Evolutionary conservation across 139 green algal genomes (phyloP).

Genomic region (Chlamydomonas schloesseri): DNA sequence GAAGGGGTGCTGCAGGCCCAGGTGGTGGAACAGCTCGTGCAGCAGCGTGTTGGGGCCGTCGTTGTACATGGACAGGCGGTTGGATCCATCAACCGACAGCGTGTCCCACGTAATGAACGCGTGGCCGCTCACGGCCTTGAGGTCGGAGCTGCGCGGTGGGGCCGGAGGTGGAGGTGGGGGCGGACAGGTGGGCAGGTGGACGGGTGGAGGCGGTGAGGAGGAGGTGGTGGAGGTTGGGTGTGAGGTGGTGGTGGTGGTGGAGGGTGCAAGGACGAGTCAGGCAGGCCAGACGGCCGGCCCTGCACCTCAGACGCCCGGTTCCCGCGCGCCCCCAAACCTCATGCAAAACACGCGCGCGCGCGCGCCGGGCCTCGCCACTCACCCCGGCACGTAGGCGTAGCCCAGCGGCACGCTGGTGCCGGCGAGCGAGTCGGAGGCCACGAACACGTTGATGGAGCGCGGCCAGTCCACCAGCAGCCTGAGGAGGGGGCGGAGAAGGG

Average conservation of each 20-base stretch:
- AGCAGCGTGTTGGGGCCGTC: not conserved
- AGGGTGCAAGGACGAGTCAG: too few relatives aligned
- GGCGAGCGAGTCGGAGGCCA: not conserved
- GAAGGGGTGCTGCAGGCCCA: conserved; percentile 11
- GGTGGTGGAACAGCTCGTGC: conserved; percentile 13
- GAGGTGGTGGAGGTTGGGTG: too few relatives aligned
- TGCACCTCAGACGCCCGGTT: too few relatives aligned
- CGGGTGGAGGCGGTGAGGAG: too few relatives aligned
- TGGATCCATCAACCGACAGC: not conserved
- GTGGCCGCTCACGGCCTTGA: not conserved
- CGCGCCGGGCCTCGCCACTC: too few relatives aligned
- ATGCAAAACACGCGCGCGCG: too few relatives aligned
- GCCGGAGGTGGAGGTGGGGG: too few relatives aligned
- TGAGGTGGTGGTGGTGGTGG: too few relatives aligned
- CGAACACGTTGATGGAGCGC: conserved; percentile 10
- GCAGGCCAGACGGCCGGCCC: too few relatives aligned
- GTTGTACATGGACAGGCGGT: not conserved
- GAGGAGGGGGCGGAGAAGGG: not conserved
- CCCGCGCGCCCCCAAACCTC: too few relatives aligned
- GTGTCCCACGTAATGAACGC: conserved; percentile 3
- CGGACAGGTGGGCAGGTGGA: too few relatives aligned
- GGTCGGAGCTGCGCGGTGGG: not conserved
- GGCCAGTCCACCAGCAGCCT: not conserved
- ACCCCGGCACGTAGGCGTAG: not conserved
- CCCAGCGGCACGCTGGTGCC: not conserved